Conservation (phyloP, 2,329 filamentous ascomycete genomes). For the Penicillium vulpinum region DNA sequence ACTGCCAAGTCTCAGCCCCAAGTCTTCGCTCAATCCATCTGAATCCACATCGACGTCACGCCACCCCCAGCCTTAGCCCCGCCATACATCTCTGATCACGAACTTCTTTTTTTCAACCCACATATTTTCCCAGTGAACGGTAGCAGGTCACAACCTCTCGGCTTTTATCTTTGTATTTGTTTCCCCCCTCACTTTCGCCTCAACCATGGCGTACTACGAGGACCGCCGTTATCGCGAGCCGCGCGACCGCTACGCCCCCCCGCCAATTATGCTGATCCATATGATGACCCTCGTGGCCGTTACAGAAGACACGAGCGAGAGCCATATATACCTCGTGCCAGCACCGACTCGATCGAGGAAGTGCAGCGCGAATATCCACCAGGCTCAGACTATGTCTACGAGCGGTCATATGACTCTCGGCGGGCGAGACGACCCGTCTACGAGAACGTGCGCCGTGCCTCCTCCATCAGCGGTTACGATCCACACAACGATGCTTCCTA, state of each 20-base stretch:
- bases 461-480: constrained; percentile 37
- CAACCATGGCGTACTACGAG: constrained; percentile 42
- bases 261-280: constrained; percentile 31
- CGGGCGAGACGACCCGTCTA: constrained; percentile 28
- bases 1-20: constrained; percentile 12
- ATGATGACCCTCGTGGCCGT: constrained; percentile 24
- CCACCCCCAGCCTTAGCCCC: constrained; percentile 20
- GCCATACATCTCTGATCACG: constrained; percentile 12
- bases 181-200: neutral
- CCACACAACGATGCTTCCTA: constrained; percentile 38
- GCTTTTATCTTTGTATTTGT: constrained; percentile 9
- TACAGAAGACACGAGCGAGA: constrained; percentile 20
- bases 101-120: constrained; percentile 11
- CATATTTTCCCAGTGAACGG: constrained; percentile 16
- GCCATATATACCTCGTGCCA: constrained; percentile 58
- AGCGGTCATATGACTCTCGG: constrained; percentile 20
- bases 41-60: constrained; percentile 30
- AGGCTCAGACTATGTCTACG: constrained; percentile 51
- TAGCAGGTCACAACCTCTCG: constrained; percentile 15
- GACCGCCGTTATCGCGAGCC: constrained; percentile 29
- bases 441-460: constrained; percentile 39
- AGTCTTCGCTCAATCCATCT: neutral
- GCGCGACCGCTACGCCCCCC: constrained; percentile 35
- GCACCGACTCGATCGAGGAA: constrained; percentile 74
- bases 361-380: constrained; percentile 82